These are phyloP conservation scores for Pulveroboletus ravenelii DNA, from an alignment of 768 basidiomycete species.

Conservation along the genomic window DNA sequence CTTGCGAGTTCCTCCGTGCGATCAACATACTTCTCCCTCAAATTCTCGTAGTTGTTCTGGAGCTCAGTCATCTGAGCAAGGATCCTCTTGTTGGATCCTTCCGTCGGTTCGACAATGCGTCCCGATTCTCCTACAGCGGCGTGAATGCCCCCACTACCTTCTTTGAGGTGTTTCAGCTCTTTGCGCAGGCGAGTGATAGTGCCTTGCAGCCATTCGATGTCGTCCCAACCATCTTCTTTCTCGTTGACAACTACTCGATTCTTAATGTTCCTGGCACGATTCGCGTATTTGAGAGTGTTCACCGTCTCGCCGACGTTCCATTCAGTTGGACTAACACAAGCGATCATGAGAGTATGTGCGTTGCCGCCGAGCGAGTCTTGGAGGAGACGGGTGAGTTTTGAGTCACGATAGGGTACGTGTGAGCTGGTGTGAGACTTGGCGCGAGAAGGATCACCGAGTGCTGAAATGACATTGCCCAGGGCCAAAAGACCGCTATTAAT, in stretches of 20 bases:
- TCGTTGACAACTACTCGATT: slow-evolving; percentile 90
- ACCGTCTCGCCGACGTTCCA: slow-evolving; percentile 93
- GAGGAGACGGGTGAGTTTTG: slow-evolving; percentile 80
- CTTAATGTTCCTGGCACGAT: slow-evolving; percentile 95
- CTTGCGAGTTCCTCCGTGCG: slow-evolving; percentile 85
- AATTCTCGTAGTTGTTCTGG: slow-evolving; percentile 79
- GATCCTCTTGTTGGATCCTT: slow-evolving; percentile 70
- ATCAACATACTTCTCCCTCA: slow-evolving; percentile 80
- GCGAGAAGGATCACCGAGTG: slow-evolving; percentile 88
- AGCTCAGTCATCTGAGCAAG: slow-evolving; percentile 78
- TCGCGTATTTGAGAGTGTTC: slow-evolving; percentile 94
- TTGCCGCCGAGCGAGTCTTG: slow-evolving; percentile 95
- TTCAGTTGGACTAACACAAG: slow-evolving; percentile 94
- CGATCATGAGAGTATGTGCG: slow-evolving; percentile 97
- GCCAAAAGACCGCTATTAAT: slow-evolving; percentile 97
- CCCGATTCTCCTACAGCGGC: slow-evolving; percentile 29
- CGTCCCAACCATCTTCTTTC: slow-evolving; percentile 98
- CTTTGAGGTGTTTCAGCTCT: slow-evolving; percentile 79
- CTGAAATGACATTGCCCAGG: slow-evolving; percentile 97
- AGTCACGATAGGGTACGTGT: slow-evolving; percentile 97
- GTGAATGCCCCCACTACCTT: slow-evolving; percentile 41
- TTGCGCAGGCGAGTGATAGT: slow-evolving; percentile 81
- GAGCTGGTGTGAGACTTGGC: slow-evolving; percentile 79
- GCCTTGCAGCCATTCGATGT: slow-evolving; percentile 92
- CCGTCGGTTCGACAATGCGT: slow-evolving; percentile 35